phyloP scores from a whole-genome alignment of 345 rosid genomes.

The Citropsis articulata region DNA sequence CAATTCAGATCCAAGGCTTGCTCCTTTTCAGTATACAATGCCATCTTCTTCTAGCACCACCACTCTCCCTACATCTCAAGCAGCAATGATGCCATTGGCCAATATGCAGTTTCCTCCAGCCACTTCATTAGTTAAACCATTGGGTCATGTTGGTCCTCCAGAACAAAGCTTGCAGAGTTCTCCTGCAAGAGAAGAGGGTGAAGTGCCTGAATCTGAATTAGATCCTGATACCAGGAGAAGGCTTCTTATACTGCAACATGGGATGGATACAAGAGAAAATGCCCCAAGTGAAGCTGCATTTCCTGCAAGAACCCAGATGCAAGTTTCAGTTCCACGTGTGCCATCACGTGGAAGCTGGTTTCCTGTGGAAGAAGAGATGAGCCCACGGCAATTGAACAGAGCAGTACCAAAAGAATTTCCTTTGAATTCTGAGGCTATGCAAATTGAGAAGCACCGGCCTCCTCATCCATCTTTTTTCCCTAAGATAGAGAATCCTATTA shows the following conservation, averaged over 20 bases:
- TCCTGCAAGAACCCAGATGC: constrained; percentile 62
- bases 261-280: constrained; percentile 85
- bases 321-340: constrained; percentile 60
- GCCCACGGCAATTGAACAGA: constrained; percentile 61
- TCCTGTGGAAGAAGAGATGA: constrained; percentile 83
- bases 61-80: constrained; percentile 50
- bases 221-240: constrained; percentile 98
- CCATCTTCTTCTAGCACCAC: constrained; percentile 65
- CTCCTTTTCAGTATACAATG: constrained; percentile 52
- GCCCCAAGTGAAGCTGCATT: constrained; percentile 60
- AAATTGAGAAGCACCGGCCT: constrained; percentile 61
- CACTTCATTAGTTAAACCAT: constrained; percentile 52
- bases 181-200: constrained; percentile 99
- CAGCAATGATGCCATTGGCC: constrained; percentile 44
- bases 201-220: constrained; percentile 96
- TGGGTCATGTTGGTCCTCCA: constrained; percentile 49
- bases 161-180: constrained; percentile 84
- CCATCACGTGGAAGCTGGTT: constrained; percentile 76
- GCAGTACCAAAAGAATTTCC: constrained; percentile 61
- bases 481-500: constrained; percentile 60
- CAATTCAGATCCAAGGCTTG: constrained; percentile 66
- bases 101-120: constrained; percentile 52
- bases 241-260: constrained; percentile 96
- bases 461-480: constrained; percentile 59
- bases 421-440: constrained; percentile 60